Evolutionary conservation across 192 early-diverging fungal species (phyloP).

Genomic region (Umbelopsis sp.): DNA sequence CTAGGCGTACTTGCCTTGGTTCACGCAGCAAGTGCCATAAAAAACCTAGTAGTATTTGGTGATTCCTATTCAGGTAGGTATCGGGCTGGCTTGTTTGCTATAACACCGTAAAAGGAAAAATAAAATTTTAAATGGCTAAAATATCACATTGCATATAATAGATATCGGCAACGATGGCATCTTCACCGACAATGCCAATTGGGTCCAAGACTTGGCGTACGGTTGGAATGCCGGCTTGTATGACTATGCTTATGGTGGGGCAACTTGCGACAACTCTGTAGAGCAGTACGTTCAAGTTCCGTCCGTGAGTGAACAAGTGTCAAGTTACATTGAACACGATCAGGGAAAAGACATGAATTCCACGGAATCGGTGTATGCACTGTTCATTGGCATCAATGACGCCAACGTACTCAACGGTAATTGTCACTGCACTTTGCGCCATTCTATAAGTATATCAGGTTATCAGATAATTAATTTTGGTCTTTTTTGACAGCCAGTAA

Average conservation of each 20-base stretch:
- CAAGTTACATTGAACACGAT: slow-evolving; percentile 31
- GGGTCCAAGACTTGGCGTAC: slow-evolving; percentile 37
- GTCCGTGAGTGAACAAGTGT: slow-evolving; percentile 23
- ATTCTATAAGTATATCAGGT: background rate
- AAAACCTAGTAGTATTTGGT: slow-evolving; percentile 43
- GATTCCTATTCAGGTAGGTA: slow-evolving; percentile 45
- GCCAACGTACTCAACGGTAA: slow-evolving; percentile 23
- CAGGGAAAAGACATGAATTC: slow-evolving; percentile 25
- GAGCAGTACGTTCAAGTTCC: slow-evolving; percentile 16
- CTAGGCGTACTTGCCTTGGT: background rate
- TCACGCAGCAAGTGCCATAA: slow-evolving; percentile 13
- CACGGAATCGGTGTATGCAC: slow-evolving; percentile 36
- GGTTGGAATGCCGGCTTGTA: slow-evolving; percentile 36
- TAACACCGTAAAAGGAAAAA: background rate
- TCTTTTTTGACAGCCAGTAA: background rate
- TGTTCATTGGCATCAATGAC: slow-evolving; percentile 42
- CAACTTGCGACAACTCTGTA: slow-evolving; percentile 36
- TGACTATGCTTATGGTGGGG: slow-evolving; percentile 38
- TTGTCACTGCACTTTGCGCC: background rate
- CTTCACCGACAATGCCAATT: slow-evolving; percentile 36
- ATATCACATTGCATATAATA: background rate
- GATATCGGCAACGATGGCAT: slow-evolving; percentile 31
- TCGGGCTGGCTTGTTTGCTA: background rate
- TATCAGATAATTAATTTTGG: background rate
- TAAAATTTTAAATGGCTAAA: background rate